Conservation (phyloP, 768 basidiomycete genomes). For the Boletus reticulatus region DNA sequence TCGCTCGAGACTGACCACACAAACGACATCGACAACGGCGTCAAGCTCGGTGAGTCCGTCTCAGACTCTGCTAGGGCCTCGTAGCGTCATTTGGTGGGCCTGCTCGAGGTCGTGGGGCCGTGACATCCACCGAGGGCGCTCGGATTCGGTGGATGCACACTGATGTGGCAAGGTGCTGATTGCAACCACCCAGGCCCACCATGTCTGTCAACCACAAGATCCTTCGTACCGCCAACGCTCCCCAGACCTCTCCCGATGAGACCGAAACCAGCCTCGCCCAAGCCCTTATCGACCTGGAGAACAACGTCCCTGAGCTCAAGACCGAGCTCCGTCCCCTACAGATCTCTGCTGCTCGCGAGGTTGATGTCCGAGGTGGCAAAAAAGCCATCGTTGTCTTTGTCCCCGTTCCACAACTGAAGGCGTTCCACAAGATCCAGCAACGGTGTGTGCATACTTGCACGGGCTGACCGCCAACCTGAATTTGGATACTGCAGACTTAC, state of each 20-base stretch:
- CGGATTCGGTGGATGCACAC: slow-evolving; percentile 57
- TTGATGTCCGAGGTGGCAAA: slow-evolving; percentile 98
- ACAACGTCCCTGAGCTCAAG: slow-evolving; percentile 98
- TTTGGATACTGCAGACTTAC: slow-evolving; percentile 67
- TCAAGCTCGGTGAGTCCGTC: slow-evolving; percentile 66
- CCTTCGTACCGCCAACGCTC: slow-evolving; percentile 94
- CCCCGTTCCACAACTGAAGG: slow-evolving; percentile 95
- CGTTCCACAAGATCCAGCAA: slow-evolving; percentile 97
- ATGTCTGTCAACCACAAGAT: slow-evolving; percentile 90
- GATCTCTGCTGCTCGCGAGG: slow-evolving; percentile 97
- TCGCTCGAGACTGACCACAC: slow-evolving; percentile 11
- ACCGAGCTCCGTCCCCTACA: slow-evolving; percentile 91
- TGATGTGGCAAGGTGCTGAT: slow-evolving; percentile 45
- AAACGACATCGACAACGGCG: slow-evolving; percentile 51
- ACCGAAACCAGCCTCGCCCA: slow-evolving; percentile 91
- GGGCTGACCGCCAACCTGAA: slow-evolving; percentile 5
- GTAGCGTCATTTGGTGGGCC: slow-evolving; percentile 13
- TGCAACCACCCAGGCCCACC: slow-evolving; percentile 21
- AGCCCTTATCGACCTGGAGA: slow-evolving; percentile 95
- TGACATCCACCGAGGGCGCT: slow-evolving; percentile 19
- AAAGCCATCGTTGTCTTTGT: slow-evolving; percentile 99
- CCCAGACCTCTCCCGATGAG: slow-evolving; percentile 84
- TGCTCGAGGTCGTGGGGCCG: slow-evolving; percentile 18
- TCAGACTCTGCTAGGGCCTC: slow-evolving; percentile 24
- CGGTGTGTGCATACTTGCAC: slow-evolving; percentile 48